Base-by-base conservation (phyloP, 2,329 filamentous ascomycete species). In the Thelonectria discophora region DNA sequence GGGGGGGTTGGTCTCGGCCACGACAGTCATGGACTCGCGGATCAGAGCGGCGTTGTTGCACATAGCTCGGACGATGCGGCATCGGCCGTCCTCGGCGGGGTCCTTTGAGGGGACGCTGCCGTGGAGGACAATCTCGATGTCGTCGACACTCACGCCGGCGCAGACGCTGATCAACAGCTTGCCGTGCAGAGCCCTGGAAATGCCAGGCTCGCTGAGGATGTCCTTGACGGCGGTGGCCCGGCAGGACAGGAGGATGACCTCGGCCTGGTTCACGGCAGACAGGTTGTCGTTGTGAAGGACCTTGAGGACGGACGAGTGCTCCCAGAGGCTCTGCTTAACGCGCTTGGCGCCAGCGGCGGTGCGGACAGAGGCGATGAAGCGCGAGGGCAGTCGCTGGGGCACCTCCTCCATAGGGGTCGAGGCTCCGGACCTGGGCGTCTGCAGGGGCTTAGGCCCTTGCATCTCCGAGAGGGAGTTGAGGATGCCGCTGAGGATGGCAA, bases 81-180 rank as follows among this genome's bases (percentile, higher is more conserved):
- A 90, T 40, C 81, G 78, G 27, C 81, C 80, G 57, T 81, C 80
- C 57, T 78, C 74, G 5, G 79, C 77, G 15, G 79, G 75, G 67
- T 79, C 77, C 63, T 81, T 77, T n/a, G 78, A 76, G 39, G 82
- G 80, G 18, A 83, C 77, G 10, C 80, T 78, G 24, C 84, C 83
- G 70, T 91, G 88, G 12, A 94, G 77, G 32, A 86, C 84, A 15
- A 79, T 78, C 71, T 89, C 85, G 65, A 97, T 87, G 70, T 93
- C 87, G 50, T 85, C 77, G 15, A 87, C 86, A 2, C 89, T 88
- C 20, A 95, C 86, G 59, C 93, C 93, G 5, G 92, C 92, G 63
- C 90, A 87, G 68, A 97, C 93, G 71, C 87, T 91, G 75, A 97
- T 90, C 40, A 97, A 81, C 5, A 96, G 83, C 77, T 97, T 97